A percentile compares a stretch with the other conserved stretches of the same genome.
Conservation (phyloP, 805 yeast species). For the Myxozyma vanderwaltii region DNA sequence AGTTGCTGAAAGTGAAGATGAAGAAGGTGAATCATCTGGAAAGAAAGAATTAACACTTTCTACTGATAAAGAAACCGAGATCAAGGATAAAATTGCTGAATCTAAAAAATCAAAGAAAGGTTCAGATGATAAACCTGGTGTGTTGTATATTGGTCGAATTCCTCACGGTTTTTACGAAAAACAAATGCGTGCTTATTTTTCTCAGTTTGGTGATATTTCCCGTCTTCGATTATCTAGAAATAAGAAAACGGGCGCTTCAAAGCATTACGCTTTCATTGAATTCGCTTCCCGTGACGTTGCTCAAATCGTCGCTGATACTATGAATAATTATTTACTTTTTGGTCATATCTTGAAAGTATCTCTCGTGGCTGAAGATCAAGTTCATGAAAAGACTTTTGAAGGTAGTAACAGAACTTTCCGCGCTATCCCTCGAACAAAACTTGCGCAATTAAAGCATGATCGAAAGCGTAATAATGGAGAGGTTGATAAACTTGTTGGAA, state of each 20-base stretch:
- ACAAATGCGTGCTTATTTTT: constrained; percentile 70
- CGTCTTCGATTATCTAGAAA: constrained; percentile 82
- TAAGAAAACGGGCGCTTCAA: constrained; percentile 85
- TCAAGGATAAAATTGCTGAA: constrained; percentile 21
- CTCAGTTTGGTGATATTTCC: constrained; percentile 85
- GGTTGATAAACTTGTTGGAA: constrained; percentile 57
- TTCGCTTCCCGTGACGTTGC: constrained; percentile 77
- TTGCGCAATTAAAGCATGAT: constrained; percentile 57
- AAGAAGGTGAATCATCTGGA: constrained; percentile 21
- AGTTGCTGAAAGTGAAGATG: constrained; percentile 30
- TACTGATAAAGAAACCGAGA: constrained; percentile 21
- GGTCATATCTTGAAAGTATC: constrained; percentile 82
- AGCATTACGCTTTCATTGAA: constrained; percentile 90
- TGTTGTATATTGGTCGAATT: constrained; percentile 85
- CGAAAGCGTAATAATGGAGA: constrained; percentile 57
- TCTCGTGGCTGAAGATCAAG: constrained; percentile 49
- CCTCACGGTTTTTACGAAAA: constrained; percentile 91
- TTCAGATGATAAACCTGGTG: constrained; percentile 37
- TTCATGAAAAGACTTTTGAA: constrained; percentile 55
- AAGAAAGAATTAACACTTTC: constrained; percentile 19
- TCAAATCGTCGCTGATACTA: constrained; percentile 85
- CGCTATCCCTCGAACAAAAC: constrained; percentile 60
- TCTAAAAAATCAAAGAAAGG: constrained; percentile 27
- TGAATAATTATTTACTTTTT: constrained; percentile 89
- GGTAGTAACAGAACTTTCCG: constrained; percentile 59